Evolutionary conservation across 768 basidiomycete genomes (phyloP).

Genomic region (Pleurotus sapidus): DNA sequence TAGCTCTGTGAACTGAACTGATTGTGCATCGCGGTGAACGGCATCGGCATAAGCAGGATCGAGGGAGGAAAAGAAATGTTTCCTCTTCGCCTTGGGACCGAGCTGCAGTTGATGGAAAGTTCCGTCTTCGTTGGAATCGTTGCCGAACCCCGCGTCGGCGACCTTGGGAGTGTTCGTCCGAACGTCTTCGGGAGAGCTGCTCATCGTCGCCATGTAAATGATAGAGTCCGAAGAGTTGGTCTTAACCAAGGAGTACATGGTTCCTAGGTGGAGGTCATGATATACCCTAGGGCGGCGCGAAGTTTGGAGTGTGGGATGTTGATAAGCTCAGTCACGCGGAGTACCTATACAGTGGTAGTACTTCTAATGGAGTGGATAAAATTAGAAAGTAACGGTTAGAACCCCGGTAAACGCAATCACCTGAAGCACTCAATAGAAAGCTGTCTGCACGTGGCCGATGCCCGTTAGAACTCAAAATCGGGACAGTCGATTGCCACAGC

Average conservation of each 20-base stretch:
- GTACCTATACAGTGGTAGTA: background rate
- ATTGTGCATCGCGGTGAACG: slow-evolving; percentile 36
- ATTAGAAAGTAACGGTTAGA: too few relatives aligned
- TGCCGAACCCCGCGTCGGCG: background rate
- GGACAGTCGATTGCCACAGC: too few relatives aligned
- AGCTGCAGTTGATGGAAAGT: slow-evolving; percentile 39
- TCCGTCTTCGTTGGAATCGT: slow-evolving; percentile 23
- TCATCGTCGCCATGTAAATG: background rate
- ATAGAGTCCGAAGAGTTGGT: background rate
- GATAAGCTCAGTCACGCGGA: background rate
- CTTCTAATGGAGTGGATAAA: too few relatives aligned
- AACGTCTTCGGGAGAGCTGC: background rate
- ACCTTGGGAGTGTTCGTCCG: background rate
- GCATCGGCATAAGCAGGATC: slow-evolving; percentile 45
- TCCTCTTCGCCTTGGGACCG: slow-evolving; percentile 36
- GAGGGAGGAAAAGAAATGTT: slow-evolving; percentile 46
- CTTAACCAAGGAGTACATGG: background rate
- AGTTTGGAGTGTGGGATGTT: background rate
- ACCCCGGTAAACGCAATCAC: too few relatives aligned
- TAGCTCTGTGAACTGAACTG: slow-evolving; percentile 4
- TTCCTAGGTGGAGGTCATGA: background rate
- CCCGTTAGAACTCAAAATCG: too few relatives aligned
- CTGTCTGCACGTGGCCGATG: too few relatives aligned
- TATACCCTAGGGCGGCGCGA: background rate
- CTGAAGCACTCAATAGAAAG: too few relatives aligned